Evolutionary conservation across 306 rosid genomes (phyloP).

Genomic region (Albizia julibrissin): DNA sequence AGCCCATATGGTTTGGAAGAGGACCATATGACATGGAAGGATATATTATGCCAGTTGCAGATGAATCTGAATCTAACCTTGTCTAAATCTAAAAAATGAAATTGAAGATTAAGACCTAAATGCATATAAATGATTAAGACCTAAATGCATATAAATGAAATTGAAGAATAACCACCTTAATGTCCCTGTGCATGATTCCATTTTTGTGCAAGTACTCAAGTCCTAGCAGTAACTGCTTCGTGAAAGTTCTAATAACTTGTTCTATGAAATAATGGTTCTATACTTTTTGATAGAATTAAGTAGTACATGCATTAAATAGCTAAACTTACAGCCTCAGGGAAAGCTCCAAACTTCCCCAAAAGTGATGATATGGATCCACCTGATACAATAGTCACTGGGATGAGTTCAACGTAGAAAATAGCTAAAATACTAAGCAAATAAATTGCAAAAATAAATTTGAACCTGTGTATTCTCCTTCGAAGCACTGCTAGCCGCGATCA

Average conservation of each 20-base stretch:
- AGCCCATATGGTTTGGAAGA: no score
- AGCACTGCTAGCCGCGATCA: conserved; percentile 74
- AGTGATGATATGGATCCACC: conserved; percentile 99
- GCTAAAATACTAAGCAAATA: background rate
- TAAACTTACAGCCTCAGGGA: conserved; percentile 95
- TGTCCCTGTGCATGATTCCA: conserved; percentile 99
- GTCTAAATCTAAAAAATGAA: no score
- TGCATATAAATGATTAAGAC: no score
- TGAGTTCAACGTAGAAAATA: background rate
- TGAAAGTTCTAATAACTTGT: conserved; percentile 88
- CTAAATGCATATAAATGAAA: conserved; percentile 20
- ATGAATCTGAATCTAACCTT: no score
- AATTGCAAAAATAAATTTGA: conserved; percentile 22
- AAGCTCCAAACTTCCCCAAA: conserved; percentile 96
- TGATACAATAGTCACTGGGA: conserved; percentile 52
- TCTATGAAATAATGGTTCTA: conserved; percentile 36
- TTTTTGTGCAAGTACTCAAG: conserved; percentile 91
- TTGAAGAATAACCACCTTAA: conserved; percentile 60
- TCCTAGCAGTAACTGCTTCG: conserved; percentile 87
- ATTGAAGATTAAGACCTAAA: no score
- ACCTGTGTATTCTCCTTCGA: conserved; percentile 98
- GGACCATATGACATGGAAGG: no score
- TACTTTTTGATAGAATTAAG: conserved; percentile 21
- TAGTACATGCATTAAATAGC: conserved; percentile 23
- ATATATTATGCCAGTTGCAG: no score